phyloP scores from a whole-genome alignment of 108 stramenopile genomes.

The Chaetoceros tenuissimus region DNA sequence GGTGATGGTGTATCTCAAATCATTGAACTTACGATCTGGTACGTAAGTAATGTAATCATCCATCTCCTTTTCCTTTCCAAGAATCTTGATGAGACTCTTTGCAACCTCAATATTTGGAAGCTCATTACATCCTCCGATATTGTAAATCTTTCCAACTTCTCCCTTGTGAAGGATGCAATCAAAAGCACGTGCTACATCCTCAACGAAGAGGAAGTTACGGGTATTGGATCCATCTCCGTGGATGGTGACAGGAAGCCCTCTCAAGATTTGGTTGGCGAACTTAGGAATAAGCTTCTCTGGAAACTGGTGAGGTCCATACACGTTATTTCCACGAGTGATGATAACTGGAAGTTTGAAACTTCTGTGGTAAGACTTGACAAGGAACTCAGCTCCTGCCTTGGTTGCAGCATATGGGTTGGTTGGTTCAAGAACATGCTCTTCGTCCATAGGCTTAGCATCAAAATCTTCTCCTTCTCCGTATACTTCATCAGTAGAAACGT shows the following conservation, averaged over 20 bases:
- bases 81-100: conserved; percentile 66
- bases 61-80: conserved; percentile 60
- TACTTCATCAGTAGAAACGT: conserved; percentile 97
- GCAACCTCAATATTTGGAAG: conserved; percentile 83
- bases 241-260: conserved; percentile 83
- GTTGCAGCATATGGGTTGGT: conserved; percentile 99
- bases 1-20: conserved; percentile 98
- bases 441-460: conserved; percentile 92
- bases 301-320: conserved; percentile 98
- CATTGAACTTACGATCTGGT: conserved; percentile 96
- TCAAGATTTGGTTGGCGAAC: conserved; percentile 94
- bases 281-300: conserved; percentile 99
- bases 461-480: conserved; percentile 96
- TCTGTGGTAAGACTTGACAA: conserved; percentile 91
- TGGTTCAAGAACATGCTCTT: conserved; percentile 94
- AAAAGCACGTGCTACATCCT: conserved; percentile 96
- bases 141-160: conserved; percentile 86
- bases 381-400: conserved; percentile 98
- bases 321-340: conserved; percentile 99
- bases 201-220: conserved; percentile 95
- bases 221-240: conserved; percentile 97
- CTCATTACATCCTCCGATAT: conserved; percentile 97
- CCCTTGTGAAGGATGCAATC: conserved; percentile 93
- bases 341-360: conserved; percentile 89
- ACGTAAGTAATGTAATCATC: conserved; percentile 80